Evolutionary conservation across 2,329 filamentous ascomycete genomes (phyloP).

Genomic region (Tolypocladium paradoxum): DNA sequence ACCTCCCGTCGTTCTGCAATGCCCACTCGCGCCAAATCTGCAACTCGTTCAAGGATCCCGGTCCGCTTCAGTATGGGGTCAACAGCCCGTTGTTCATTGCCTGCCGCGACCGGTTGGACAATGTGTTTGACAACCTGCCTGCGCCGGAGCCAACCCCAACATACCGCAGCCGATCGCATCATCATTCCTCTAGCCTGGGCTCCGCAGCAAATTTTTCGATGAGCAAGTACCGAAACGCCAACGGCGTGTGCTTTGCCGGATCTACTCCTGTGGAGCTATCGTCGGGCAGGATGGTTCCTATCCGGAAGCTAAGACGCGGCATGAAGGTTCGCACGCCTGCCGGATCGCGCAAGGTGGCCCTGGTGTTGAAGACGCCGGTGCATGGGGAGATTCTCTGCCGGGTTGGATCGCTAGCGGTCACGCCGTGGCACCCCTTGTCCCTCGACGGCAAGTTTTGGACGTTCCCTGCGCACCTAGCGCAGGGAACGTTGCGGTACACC

Average conservation of each 20-base stretch:
- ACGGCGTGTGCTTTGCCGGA: slow-evolving; percentile 42
- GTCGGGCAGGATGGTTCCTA: slow-evolving; percentile 24
- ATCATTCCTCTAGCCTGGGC: not conserved
- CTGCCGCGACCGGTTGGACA: slow-evolving; percentile 38
- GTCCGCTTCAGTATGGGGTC: slow-evolving; percentile 42
- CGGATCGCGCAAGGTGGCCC: slow-evolving; percentile 36
- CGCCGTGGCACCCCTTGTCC: slow-evolving; percentile 49
- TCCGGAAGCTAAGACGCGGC: slow-evolving; percentile 34
- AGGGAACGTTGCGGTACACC: slow-evolving; percentile 27
- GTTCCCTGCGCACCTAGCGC: slow-evolving; percentile 32
- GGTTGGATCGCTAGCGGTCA: slow-evolving; percentile 38
- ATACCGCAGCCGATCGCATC: not conserved
- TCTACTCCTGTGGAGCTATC: slow-evolving; percentile 35
- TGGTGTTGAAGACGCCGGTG: slow-evolving; percentile 40
- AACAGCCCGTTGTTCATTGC: slow-evolving; percentile 39
- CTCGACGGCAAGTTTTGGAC: slow-evolving; percentile 27
- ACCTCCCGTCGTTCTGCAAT: slow-evolving; percentile 43
- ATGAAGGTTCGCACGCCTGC: slow-evolving; percentile 37
- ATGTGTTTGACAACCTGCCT: slow-evolving; percentile 35
- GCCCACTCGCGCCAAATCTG: slow-evolving; percentile 47
- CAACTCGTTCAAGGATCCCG: slow-evolving; percentile 52
- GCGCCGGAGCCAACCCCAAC: slow-evolving; percentile 29
- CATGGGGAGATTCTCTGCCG: slow-evolving; percentile 28
- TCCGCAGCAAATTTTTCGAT: slow-evolving; percentile 21
- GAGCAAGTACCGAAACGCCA: slow-evolving; percentile 29